Evolutionary conservation across 768 basidiomycete species (phyloP), one percentile per base, ranked within the genome.

Genomic region (Chalciporus chontae): DNA sequence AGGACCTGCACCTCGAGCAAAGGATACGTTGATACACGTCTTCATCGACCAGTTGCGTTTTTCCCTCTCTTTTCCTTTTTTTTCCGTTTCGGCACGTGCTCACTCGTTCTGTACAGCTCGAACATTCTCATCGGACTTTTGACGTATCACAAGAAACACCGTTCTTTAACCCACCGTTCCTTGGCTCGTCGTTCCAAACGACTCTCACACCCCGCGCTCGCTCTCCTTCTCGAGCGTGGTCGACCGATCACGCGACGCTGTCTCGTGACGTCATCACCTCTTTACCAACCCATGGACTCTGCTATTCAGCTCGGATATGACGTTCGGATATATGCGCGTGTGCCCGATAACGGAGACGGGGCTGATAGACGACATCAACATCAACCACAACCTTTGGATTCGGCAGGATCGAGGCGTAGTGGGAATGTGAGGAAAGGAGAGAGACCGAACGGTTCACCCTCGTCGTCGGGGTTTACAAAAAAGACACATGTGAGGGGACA

Each of bases 121-220:
- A 94, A 94, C 63, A 92, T 94, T 54, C 78, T 93, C 40, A 84
- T 94, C 52, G 90, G 90, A 29, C 77, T 92, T 47, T 65, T 92
- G n/a, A 79, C 76, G 24, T 81, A 85, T 66, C 67, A 87, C 45
- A 83, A 81, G 63, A 80, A 77, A 48, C 73, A 79, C 54, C 71
- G 68, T 55, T 26, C 26, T 26, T 21, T 21, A 21, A 21, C 21
- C 21, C 73, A 79, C 53, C 71, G 67, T 56, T 73, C 56, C 31
- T 54, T 36, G 55, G 56, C 73, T 65, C 60, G 67, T 66, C 56
- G 72, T 62, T 62, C 60, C 60, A 71, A 69, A 52, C 83, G 82
- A 54, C 68, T 94, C 18, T 92, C 87, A 44, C 90, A 94, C 66
- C 76, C 84, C 3, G 85, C 87, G 5, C 75, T 94, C 27, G 77